These are phyloP conservation scores for Yarrowia deformans DNA, from an alignment of 805 yeast genomes.

Conservation along the genomic window DNA sequence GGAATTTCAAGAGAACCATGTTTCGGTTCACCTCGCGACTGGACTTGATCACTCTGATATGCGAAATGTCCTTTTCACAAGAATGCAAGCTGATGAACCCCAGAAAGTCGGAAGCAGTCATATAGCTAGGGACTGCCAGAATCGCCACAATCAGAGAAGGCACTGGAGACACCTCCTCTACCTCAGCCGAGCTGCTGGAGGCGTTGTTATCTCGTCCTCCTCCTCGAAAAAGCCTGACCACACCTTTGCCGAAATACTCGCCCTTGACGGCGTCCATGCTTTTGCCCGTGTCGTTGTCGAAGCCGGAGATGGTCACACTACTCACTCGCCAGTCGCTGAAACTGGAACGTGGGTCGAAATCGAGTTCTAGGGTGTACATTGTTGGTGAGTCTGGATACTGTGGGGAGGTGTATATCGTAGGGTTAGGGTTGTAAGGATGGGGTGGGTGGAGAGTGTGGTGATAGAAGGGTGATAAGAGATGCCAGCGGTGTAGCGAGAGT, in stretches of 20 bases:
- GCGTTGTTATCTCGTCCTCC: constrained; percentile 36
- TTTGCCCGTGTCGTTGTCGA: constrained; percentile 29
- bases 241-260: constrained; percentile 73
- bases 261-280: constrained; percentile 60
- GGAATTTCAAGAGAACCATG: constrained; percentile 79
- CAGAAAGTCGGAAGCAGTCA: constrained; percentile 81
- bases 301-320: constrained; percentile 9
- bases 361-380: constrained; percentile 32
- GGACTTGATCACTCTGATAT: constrained; percentile 74
- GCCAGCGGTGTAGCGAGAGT: too few species aligned
- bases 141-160: constrained; percentile 67
- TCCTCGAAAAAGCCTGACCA: constrained; percentile 62
- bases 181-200: constrained; percentile 39
- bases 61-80: constrained; percentile 61
- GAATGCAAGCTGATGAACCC: constrained; percentile 78
- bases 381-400: neutral
- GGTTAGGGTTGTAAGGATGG: neutral
- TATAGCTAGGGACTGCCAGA: constrained; percentile 85
- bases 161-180: constrained; percentile 50
- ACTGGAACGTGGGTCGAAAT: constrained; percentile 12
- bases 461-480: neutral
- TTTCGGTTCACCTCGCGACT: constrained; percentile 64
- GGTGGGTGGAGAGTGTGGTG: neutral
- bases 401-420: neutral
- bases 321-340: constrained; percentile 36